These are phyloP conservation scores for Emmonsiellopsis sp. DNA, from an alignment of 2,329 filamentous ascomycete species.

Conservation along the genomic window DNA sequence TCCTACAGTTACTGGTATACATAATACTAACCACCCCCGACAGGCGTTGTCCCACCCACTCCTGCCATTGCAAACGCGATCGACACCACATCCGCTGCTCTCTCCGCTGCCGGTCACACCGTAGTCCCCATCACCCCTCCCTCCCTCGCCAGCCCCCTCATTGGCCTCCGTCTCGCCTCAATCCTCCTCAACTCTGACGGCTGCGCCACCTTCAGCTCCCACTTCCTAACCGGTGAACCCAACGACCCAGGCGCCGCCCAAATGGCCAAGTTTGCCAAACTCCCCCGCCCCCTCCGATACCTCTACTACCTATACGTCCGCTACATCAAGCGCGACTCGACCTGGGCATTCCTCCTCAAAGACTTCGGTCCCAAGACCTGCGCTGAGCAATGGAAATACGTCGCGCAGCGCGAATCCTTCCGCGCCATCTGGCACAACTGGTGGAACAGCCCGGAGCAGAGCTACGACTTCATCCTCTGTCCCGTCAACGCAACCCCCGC, in stretches of 20 bases:
- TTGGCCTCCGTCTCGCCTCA: slow-evolving; percentile 66
- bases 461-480: slow-evolving; percentile 72
- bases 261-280: slow-evolving; percentile 62
- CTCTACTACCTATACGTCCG: slow-evolving; percentile 86
- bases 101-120: slow-evolving; percentile 65
- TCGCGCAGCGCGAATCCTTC: slow-evolving; percentile 67
- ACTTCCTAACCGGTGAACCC: slow-evolving; percentile 68
- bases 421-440: slow-evolving; percentile 72
- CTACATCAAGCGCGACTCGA: slow-evolving; percentile 63
- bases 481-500: slow-evolving; percentile 88
- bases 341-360: slow-evolving; percentile 70
- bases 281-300: slow-evolving; percentile 68
- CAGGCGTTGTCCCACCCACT: slow-evolving; percentile 70
- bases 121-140: slow-evolving; percentile 59
- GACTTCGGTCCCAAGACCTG: slow-evolving; percentile 67
- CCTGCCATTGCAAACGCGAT: slow-evolving; percentile 75
- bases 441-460: slow-evolving; percentile 61
- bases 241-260: slow-evolving; percentile 70
- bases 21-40: not conserved
- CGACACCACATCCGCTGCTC: slow-evolving; percentile 58
- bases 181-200: slow-evolving; percentile 80
- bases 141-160: slow-evolving; percentile 64
- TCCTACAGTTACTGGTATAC: too few species aligned
- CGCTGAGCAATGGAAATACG: slow-evolving; percentile 74
- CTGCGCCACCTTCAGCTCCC: slow-evolving; percentile 67